A percentile compares a stretch with the other conserved stretches of the same genome.
Conservation (phyloP, 2,329 filamentous ascomycete genomes). For the Nemania sp. region DNA sequence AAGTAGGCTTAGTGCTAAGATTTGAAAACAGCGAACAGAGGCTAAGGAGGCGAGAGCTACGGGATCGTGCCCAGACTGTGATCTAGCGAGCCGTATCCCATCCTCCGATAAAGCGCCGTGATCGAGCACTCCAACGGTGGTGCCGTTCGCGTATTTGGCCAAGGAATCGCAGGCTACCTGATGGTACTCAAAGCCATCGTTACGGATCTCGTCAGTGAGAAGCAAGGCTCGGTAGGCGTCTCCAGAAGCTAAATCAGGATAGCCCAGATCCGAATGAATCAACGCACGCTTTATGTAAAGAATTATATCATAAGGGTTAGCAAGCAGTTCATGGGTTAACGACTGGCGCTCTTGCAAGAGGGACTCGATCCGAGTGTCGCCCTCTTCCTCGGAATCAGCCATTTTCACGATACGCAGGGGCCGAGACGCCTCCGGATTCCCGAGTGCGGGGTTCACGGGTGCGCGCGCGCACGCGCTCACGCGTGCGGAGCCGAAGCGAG, state of each 20-base stretch:
- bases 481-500: background rate
- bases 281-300: slow-evolving; percentile 71
- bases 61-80: slow-evolving; percentile 41
- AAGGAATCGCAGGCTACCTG: slow-evolving; percentile 64
- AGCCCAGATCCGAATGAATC: slow-evolving; percentile 73
- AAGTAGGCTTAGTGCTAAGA: slow-evolving; percentile 60
- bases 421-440: background rate
- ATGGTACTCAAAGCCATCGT: slow-evolving; percentile 83
- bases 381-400: slow-evolving; percentile 39
- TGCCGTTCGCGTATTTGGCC: slow-evolving; percentile 42
- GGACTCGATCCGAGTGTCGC: slow-evolving; percentile 45
- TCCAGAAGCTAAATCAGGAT: slow-evolving; percentile 85
- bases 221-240: slow-evolving; percentile 92
- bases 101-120: slow-evolving; percentile 46
- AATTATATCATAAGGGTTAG: slow-evolving; percentile 62
- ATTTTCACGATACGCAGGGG: slow-evolving; percentile 16
- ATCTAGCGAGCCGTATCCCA: slow-evolving; percentile 40
- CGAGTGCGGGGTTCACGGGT: slow-evolving; percentile 2
- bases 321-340: slow-evolving; percentile 58
- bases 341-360: slow-evolving; percentile 59
- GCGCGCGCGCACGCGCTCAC: too few relatives aligned
- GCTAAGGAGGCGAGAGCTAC: slow-evolving; percentile 51
- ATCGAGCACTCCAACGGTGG: slow-evolving; percentile 50
- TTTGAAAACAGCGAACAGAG: slow-evolving; percentile 62
- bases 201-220: slow-evolving; percentile 76